Evolutionary conservation across 1,284 basidiomycete species (phyloP).

Genomic region (Fistulinella cinereoalba): DNA sequence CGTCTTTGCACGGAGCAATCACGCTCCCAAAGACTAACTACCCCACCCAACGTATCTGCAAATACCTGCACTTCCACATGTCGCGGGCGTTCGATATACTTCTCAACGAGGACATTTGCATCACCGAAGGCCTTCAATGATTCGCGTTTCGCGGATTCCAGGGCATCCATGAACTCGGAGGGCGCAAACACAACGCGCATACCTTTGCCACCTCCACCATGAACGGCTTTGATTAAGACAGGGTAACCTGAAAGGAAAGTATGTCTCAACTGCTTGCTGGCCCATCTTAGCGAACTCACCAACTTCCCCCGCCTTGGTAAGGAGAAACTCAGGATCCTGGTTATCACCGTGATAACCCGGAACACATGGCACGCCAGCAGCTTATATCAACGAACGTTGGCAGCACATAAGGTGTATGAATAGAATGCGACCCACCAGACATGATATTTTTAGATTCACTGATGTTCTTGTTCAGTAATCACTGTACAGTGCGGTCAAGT

Average conservation of each 20-base stretch:
- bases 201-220: constrained; percentile 99
- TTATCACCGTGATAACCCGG: constrained; percentile 85
- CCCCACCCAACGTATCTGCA: constrained; percentile 99
- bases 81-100: constrained; percentile 95
- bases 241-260: too few species aligned
- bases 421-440: constrained; percentile 50
- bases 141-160: constrained; percentile 85
- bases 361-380: constrained; percentile 89
- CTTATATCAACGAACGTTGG: constrained; percentile 79
- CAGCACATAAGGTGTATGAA: constrained; percentile 50
- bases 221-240: constrained; percentile 99
- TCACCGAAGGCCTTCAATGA: constrained; percentile 86
- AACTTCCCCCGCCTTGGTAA: constrained; percentile 82
- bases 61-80: constrained; percentile 98
- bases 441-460: constrained; percentile 91
- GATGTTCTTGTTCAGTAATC: constrained; percentile 1
- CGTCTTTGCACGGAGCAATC: constrained; percentile 99
- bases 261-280: too few species aligned
- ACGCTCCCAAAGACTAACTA: constrained; percentile 98
- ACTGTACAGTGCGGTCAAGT: background rate
- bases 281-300: too few species aligned
- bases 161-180: constrained; percentile 88
- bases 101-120: constrained; percentile 97
- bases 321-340: constrained; percentile 66
- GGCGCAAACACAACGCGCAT: constrained; percentile 88